Base-by-base conservation (phyloP, 1,284 basidiomycete species). In the Fomitopsis palustris region DNA sequence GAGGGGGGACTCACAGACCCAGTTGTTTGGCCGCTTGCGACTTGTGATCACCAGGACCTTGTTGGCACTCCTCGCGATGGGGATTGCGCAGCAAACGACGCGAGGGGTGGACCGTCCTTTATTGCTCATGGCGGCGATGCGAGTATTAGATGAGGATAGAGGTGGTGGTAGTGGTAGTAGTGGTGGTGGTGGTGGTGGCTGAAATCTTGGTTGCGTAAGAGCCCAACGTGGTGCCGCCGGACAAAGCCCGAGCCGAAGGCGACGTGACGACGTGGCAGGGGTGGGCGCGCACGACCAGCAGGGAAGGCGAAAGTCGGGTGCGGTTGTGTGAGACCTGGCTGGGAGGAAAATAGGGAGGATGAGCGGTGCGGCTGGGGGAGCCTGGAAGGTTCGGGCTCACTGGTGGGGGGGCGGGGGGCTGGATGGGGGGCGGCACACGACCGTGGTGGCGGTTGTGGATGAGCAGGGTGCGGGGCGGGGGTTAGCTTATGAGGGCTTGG, bases 61-160 rank as follows among this genome's bases (percentile, higher is more conserved):
- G 70, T 84, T 84, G 10, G 84, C 82, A 27, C 84, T 74, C 62
- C 85, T 81, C 52, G 83, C 77, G 63, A 93, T 90, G 54, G 90
- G 90, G 61, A 93, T 92, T 53, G 90, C 91, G 71, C 91, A 93
- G 74, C 90, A 93, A 65, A 93, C 90, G 73, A 92, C 81, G 69
- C 91, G 86, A 56, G 91, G 90, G 47, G 83, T 83, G 59, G 85
- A 75, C 65, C 88, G 86, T 69, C 87, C 88, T 81, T 90, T 90
- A 66, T 84, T 90, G 70, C 85, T 87, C 87, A 91, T 92, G 52
- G 63, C 59, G 55, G 55, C 10, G 62, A 51, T 12, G 33, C 6
- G 53, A 31, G 23, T 57, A 51, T 62, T 27, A 57, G 59, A 57
- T 43, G 59, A 64, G 64, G 62, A 60, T 31, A 52, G 31, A 43